phyloP scores from a whole-genome alignment of 805 yeast species.

The Blastobotrys chiropterorum region DNA sequence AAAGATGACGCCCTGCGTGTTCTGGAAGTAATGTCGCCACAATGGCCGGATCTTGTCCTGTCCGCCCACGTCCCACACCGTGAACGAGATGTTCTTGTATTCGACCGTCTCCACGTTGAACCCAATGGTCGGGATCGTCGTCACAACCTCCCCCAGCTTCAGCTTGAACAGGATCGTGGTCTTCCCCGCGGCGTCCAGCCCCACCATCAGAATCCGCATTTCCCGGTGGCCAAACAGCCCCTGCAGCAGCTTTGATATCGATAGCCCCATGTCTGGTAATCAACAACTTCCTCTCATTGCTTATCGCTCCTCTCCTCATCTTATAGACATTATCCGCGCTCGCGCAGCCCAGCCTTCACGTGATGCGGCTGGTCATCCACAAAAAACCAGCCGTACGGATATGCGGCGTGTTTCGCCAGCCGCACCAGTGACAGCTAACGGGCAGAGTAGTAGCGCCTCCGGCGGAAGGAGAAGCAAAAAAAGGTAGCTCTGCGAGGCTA shows the following conservation, averaged over 20 bases:
- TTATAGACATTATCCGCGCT: no score
- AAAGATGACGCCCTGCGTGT: slow-evolving; percentile 96
- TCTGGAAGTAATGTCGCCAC: slow-evolving; percentile 99
- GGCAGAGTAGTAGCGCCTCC: no score
- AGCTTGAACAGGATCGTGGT: slow-evolving; percentile 93
- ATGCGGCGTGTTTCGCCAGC: no score
- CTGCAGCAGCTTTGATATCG: slow-evolving; percentile 86
- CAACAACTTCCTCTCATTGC: no score
- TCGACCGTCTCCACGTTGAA: slow-evolving; percentile 97
- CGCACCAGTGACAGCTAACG: no score
- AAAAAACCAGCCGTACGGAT: no score
- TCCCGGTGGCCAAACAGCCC: slow-evolving; percentile 97
- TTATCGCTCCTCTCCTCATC: no score
- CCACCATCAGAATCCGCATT: slow-evolving; percentile 97
- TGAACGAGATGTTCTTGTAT: slow-evolving; percentile 92
- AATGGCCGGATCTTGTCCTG: slow-evolving; percentile 97
- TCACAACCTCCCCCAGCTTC: slow-evolving; percentile 92
- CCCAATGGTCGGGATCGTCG: slow-evolving; percentile 95
- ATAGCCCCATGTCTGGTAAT: slow-evolving; percentile 86
- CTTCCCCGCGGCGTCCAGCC: slow-evolving; percentile 98
- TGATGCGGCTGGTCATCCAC: no score
- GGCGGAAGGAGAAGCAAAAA: no score
- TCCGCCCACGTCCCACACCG: slow-evolving; percentile 99
- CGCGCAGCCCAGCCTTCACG: no score
- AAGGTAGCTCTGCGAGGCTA: no score